Conservation (phyloP, 1,284 basidiomycete species). For the Puccinia triticina region DNA sequence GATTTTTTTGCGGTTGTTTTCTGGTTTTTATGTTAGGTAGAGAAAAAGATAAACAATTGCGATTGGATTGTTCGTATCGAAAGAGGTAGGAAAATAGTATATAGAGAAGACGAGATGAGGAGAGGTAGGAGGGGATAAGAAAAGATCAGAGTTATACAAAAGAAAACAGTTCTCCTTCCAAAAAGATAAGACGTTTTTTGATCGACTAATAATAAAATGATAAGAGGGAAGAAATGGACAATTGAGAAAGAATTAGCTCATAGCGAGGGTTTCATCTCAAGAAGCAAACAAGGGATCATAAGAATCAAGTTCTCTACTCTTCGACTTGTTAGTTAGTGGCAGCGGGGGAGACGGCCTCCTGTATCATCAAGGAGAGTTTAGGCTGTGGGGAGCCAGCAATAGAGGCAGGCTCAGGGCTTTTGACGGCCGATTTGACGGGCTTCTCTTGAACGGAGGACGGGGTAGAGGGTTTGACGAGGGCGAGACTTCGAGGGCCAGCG, state of each 20-base stretch:
- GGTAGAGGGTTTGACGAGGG: not conserved
- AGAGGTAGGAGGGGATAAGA: not conserved
- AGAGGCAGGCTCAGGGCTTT: too few relatives aligned
- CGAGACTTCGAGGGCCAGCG: conserved; percentile 26
- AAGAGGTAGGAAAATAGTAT: not conserved
- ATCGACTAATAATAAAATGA: conserved; percentile 7
- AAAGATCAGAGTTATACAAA: not conserved
- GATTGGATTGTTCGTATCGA: not conserved
- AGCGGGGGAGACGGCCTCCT: not conserved
- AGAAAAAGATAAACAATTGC: conserved; percentile 5
- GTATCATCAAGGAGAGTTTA: conserved; percentile 11
- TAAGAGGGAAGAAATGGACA: not conserved
- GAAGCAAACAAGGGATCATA: not conserved
- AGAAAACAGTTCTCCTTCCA: not conserved
- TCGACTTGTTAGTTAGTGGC: not conserved
- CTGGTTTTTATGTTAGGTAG: not conserved
- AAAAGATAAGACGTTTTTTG: not conserved
- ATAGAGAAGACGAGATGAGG: not conserved
- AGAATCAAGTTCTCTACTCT: not conserved
- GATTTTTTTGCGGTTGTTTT: not conserved
- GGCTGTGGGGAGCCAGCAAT: not conserved
- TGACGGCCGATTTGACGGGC: not conserved
- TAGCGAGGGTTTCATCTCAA: not conserved
- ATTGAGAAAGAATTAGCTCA: not conserved
- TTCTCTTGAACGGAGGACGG: not conserved